Percentiles rank a stretch among this genome's conserved stretches.
phyloP scores from a whole-genome alignment of 495 filamentous ascomycete species.

The Bathelium albidoporum region DNA sequence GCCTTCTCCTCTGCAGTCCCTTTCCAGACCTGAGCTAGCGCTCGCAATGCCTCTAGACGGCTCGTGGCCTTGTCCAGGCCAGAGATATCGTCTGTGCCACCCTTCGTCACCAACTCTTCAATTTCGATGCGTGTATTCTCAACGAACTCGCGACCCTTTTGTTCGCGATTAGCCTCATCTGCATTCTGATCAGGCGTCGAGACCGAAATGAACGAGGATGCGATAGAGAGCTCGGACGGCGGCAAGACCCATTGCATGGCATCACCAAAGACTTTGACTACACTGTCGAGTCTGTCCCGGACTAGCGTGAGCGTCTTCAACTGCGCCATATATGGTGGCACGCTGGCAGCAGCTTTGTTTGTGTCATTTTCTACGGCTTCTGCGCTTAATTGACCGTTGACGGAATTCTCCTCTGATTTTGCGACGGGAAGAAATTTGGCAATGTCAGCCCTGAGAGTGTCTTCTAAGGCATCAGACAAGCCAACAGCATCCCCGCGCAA shows the following conservation, averaged over 20 bases:
- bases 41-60: constrained; percentile 62
- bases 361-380: constrained; percentile 10
- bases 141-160: constrained; percentile 66
- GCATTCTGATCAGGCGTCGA: constrained; percentile 61
- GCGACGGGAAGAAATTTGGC: constrained; percentile 50
- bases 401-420: not conserved
- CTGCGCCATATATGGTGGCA: constrained; percentile 62
- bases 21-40: constrained; percentile 72
- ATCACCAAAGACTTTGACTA: constrained; percentile 80
- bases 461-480: constrained; percentile 64
- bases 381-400: constrained; percentile 22
- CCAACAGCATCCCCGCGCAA: constrained; percentile 74
- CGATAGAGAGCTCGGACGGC: constrained; percentile 50
- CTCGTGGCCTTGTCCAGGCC: constrained; percentile 58
- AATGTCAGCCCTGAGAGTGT: constrained; percentile 59
- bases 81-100: constrained; percentile 31
- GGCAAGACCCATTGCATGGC: constrained; percentile 90
- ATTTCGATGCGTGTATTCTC: constrained; percentile 64
- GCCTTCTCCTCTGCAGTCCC: constrained; percentile 90
- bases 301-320: constrained; percentile 78
- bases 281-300: constrained; percentile 66
- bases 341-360: constrained; percentile 22
- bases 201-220: constrained; percentile 71
- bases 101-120: constrained; percentile 48
- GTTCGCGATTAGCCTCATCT: constrained; percentile 54